These are phyloP conservation scores for Russula vinacea DNA, from an alignment of 768 basidiomycete species.

Conservation along the genomic window DNA sequence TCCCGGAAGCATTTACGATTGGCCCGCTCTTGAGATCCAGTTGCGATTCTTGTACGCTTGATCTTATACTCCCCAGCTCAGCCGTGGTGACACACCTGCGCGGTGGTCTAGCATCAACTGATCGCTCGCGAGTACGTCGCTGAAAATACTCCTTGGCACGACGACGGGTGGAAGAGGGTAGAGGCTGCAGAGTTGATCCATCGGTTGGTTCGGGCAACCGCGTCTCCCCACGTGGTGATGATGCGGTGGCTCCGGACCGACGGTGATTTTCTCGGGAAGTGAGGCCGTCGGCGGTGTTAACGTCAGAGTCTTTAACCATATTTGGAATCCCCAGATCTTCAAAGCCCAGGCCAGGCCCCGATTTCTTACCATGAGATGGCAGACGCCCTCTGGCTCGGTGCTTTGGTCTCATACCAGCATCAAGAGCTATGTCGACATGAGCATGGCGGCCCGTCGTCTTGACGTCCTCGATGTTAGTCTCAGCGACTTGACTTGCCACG, in stretches of 20 bases:
- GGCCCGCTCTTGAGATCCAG: background rate
- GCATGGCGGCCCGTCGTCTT: background rate
- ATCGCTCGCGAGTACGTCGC: constrained; percentile 27
- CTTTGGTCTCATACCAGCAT: background rate
- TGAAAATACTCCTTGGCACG: constrained; percentile 28
- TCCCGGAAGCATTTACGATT: background rate
- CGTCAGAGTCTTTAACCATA: background rate
- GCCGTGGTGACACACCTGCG: background rate
- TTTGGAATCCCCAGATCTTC: constrained; percentile 7
- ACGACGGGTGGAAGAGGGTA: constrained; percentile 24
- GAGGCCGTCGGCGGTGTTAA: background rate
- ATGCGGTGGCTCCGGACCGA: background rate
- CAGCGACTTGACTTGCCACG: background rate
- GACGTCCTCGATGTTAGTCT: background rate
- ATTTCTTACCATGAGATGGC: background rate
- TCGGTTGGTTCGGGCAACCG: background rate
- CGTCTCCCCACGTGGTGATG: background rate
- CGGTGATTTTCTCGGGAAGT: background rate
- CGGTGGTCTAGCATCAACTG: constrained; percentile 13
- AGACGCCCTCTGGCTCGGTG: background rate
- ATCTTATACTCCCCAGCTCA: background rate
- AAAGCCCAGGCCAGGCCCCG: background rate
- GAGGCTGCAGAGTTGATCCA: constrained; percentile 11
- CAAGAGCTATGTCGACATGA: background rate
- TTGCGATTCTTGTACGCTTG: background rate